Evolutionary conservation across 352 stramenopile species (phyloP).

Genomic region (Pythium angustatum): DNA sequence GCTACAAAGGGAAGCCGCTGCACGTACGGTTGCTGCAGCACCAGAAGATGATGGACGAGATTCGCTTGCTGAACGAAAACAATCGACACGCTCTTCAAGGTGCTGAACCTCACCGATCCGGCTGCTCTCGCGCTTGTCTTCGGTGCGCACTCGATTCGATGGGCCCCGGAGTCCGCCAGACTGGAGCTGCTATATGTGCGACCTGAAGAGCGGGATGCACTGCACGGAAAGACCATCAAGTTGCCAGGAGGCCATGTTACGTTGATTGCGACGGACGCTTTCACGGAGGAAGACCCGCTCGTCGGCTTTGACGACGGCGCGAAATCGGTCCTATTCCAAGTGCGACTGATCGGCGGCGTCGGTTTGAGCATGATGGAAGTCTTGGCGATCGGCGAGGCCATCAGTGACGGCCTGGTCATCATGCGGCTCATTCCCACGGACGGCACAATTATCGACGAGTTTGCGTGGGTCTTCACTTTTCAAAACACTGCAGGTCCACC

Average conservation of each 20-base stretch:
- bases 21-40: slow-evolving; percentile 4
- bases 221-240: background rate
- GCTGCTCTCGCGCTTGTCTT: background rate
- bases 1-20: slow-evolving; percentile 3
- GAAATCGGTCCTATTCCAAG: background rate
- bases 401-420: too few relatives aligned
- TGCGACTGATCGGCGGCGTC: background rate
- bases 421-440: too few relatives aligned
- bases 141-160: background rate
- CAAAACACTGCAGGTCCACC: too few relatives aligned
- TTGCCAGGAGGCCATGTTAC: background rate
- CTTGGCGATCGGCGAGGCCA: background rate
- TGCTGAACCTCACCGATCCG: too few relatives aligned
- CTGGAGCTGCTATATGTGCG: background rate
- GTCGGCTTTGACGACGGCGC: background rate
- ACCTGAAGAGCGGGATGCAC: background rate
- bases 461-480: too few relatives aligned
- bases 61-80: too few relatives aligned
- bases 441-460: too few relatives aligned
- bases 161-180: background rate
- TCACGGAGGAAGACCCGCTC: background rate
- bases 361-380: background rate
- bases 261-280: background rate
- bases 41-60: slow-evolving; percentile 31
- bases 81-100: too few relatives aligned